Base-by-base conservation (phyloP, 495 filamentous ascomycete species). In the Trichodelitschia bisporula region DNA sequence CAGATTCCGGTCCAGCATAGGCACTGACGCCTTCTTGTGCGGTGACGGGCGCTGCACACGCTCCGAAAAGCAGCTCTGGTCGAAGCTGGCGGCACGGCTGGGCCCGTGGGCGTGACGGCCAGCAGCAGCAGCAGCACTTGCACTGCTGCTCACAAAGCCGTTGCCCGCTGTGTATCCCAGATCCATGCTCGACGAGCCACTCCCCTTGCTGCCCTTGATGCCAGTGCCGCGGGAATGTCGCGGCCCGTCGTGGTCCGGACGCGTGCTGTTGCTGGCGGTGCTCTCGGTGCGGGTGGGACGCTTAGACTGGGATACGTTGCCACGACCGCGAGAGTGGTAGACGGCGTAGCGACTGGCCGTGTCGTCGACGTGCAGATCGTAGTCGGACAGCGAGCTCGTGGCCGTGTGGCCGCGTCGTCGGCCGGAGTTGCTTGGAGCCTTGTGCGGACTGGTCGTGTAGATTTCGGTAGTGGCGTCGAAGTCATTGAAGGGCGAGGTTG, bases 61-160 rank as follows among this genome's bases (percentile, higher is more conserved):
- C 6, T 6, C 21, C 21, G 21, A 24, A n/a, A 6, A 6, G 21
- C 21, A 56, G 15, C 64, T 69, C 31, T 66, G 69, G 43, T 86
- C 77, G 40, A 86, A 77, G 50, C 78, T 86, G 12, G 72, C 67
- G 1, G 77, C 82, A 27, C 74, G 62, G 26, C 66, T 59, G 31
- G 64, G 61, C 48, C n/a, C n/a, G n/a, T n/a, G n/a, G n/a, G n/a
- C n/a, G n/a, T n/a, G n/a, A n/a, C n/a, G n/a, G 62, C 61, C 33
- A 69, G 61, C 40, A 62, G 58, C 36, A 55, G 62, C 38, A 56
- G 53, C 35, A 61, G 36, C 31, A 59, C 55, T 35, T 63, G 57
- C 5, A 53, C 53, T 16, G 14, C 9, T 10, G 9, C 27, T 9
- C 27, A 29, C 16, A 9, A 15, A 15, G 9, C 6, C 6, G 27